A percentile compares a stretch with the other conserved stretches of the same genome.
phyloP scores from a whole-genome alignment of 305 asterid species.

The Fraxinus latifolia region DNA sequence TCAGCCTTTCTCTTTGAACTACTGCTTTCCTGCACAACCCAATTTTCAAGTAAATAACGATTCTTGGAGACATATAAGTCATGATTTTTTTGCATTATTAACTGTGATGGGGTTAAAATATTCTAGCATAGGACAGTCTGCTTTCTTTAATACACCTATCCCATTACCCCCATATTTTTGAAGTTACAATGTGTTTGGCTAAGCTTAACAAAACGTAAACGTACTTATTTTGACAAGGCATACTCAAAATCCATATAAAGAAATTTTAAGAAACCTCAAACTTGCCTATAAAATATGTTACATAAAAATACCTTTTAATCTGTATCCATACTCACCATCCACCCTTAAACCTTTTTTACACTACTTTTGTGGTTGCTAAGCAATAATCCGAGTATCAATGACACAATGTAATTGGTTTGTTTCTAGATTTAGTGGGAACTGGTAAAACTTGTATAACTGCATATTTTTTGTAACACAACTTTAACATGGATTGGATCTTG shows the following conservation, averaged over 20 bases:
- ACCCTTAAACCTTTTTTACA: not conserved
- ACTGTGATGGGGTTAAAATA: not conserved
- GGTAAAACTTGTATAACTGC: not conserved
- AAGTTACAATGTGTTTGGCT: not conserved
- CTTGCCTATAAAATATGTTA: no score
- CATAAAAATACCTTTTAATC: not conserved
- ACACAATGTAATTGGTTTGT: not conserved
- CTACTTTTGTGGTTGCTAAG: not conserved
- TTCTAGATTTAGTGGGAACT: not conserved
- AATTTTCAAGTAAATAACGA: not conserved
- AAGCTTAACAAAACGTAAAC: not conserved
- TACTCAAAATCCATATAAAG: no score
- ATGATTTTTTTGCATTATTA: not conserved
- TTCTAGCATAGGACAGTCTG: not conserved
- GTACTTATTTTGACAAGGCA: not conserved
- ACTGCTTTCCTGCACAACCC: conserved; percentile 40
- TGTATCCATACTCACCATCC: not conserved
- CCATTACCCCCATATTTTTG: not conserved
- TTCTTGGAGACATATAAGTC: not conserved
- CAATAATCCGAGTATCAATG: not conserved
- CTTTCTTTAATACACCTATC: not conserved
- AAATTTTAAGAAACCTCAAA: no score
- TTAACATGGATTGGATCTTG: not conserved
- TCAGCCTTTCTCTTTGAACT: conserved; percentile 54
- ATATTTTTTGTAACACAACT: not conserved